Evolutionary conservation across 371 early-diverging fungal genomes (phyloP), one percentile per base, ranked within the genome.

Genomic region (Funneliformis caledonium): DNA sequence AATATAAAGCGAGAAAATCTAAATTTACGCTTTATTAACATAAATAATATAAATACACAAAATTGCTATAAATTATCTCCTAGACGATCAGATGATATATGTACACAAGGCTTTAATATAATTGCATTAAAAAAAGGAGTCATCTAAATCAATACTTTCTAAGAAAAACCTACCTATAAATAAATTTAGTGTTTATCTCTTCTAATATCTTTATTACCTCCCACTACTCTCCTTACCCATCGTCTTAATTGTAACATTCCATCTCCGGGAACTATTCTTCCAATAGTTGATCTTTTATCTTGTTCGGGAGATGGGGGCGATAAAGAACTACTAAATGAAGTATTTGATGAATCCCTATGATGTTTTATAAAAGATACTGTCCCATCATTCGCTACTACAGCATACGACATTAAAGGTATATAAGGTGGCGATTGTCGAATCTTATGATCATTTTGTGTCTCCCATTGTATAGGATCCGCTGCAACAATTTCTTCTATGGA

Each of bases 401-500:
- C 79, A 59, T 70, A 79, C 5, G 59, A 69, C 68, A 79, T 79
- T 79, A 33, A 22, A 26, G 79, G 79, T 43, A 64, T 42, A 50
- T 52, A 50, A 56, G 70, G 60, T 42, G 70, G 70, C 12, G 12
- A 48, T 59, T 65, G 70, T 50, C 22, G 26, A 37, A 22, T 16
- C 37, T 26, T 1, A 31, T 10, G 48, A 45, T 26, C 43, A 16
- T 10, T 14, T 67, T 64, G 78, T n/a, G 26, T 37, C 6, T 52
- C 52, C 22, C 62, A 50, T 31, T 26, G 45, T 61, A 56, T 33
- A 14, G 50, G 56, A 50, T 79, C 48, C 43, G 59, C 47, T 37
- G 68, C 79, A 1, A 64, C 79, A 70, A 79, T 68, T 70, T 79
- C 79, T 79, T 79, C 79, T n/a, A 79, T 52, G 9, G 79, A 69